These are phyloP conservation scores for Cetradonia linearis DNA, from an alignment of 495 filamentous ascomycete species.

Conservation along the genomic window DNA sequence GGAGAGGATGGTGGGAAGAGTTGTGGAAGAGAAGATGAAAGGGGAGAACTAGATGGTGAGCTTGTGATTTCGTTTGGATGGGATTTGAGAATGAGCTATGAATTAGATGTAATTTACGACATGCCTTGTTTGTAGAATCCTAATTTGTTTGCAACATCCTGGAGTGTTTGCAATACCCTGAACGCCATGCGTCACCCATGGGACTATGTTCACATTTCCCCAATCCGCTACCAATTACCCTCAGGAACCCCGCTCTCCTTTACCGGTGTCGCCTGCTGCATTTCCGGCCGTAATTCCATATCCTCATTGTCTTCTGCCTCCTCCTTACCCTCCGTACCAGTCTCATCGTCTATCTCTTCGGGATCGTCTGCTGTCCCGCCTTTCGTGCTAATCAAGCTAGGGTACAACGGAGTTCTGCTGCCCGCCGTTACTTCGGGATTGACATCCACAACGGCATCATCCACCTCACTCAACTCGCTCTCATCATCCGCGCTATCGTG, in stretches of 20 bases:
- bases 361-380: conserved; percentile 12
- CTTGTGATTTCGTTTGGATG: neutral
- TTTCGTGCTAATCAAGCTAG: conserved; percentile 24
- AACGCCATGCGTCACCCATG: neutral
- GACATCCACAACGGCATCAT: conserved; percentile 31
- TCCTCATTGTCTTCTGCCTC: conserved; percentile 14
- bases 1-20: conserved; percentile 71
- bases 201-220: neutral
- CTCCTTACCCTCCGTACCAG: conserved; percentile 14
- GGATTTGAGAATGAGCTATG: neutral
- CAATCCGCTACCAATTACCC: neutral
- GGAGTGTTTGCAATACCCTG: neutral
- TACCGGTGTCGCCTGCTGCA: neutral
- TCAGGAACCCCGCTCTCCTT: neutral
- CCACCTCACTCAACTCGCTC: conserved; percentile 66
- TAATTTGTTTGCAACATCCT: too few species aligned
- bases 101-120: neutral
- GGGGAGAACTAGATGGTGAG: conserved; percentile 2
- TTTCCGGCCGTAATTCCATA: neutral
- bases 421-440: conserved; percentile 37
- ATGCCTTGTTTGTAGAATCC: too few species aligned
- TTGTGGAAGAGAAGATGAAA: conserved; percentile 64
- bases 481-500: conserved; percentile 74
- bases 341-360: conserved; percentile 8
- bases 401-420: conserved; percentile 31